Conservation (phyloP, 345 rosid species). For the Salix arbutifolia region DNA sequence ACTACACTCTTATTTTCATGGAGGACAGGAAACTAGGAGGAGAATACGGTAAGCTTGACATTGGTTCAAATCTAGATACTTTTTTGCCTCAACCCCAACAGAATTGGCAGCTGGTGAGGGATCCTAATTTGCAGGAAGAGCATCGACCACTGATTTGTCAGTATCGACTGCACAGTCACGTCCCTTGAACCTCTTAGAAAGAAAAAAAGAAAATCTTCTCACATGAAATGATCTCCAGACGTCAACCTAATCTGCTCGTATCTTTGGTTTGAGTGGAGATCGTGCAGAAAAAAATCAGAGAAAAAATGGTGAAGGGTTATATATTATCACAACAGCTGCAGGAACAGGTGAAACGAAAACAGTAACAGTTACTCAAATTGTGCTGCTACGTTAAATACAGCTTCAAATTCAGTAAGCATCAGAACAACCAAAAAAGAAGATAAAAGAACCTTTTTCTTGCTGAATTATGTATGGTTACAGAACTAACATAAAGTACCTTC, state of each 20-base stretch:
- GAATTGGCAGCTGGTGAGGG: neutral
- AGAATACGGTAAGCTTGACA: neutral
- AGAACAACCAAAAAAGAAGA: neutral
- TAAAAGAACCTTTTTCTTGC: neutral
- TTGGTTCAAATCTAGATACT: neutral
- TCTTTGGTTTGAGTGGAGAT: constrained; percentile 10
- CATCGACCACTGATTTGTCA: constrained; percentile 18
- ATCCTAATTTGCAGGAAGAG: constrained; percentile 6
- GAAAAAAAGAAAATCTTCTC: neutral
- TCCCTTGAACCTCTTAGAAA: neutral
- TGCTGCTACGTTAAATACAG: neutral
- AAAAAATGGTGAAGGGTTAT: neutral
- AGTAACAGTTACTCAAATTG: too few relatives aligned
- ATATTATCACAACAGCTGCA: neutral
- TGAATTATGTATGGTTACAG: neutral
- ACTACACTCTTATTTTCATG: neutral
- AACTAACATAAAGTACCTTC: neutral
- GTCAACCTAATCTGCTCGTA: constrained; percentile 9
- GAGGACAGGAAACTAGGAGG: neutral
- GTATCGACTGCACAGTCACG: constrained; percentile 17
- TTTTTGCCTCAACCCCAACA: neutral
- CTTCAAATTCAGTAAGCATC: neutral
- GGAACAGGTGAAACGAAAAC: too few relatives aligned
- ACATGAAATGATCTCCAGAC: constrained; percentile 6
- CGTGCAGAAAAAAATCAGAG: neutral